Base-by-base conservation (phyloP, 176 grass and related monocot genomes). In the Coix lacrymajobi region DNA sequence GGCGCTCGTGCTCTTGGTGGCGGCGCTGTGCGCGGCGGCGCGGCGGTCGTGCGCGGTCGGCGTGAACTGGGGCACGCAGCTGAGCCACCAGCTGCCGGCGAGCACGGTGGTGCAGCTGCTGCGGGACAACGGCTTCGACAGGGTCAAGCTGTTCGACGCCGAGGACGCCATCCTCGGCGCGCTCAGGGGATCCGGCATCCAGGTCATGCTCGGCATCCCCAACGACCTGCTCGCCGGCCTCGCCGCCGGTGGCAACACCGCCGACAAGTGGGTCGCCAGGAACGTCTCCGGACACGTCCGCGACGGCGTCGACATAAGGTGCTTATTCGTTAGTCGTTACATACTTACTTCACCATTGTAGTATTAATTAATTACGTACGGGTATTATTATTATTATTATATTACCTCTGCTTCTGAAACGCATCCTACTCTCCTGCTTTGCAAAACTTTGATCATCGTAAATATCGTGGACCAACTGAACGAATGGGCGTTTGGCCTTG, bases 191-290 rank as follows among this genome's bases (percentile, higher is more conserved):
- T 87, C 80, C 0, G 81, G 91, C 12, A 65, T 97, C 48, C 91
- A 97, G 84, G 94, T 97, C 79, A 97, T 97, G 91, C 89, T 97
- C 24, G 94, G 94, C 33, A 97, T 97, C 78, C 94, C 94, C 15
- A 97, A 97, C 58, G 94, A 91, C 66, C 78, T 91, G 84, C 91
- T 97, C 45, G 45, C 79, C 31, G 82, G 45, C 69, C 85, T 97
- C 71, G 84, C 89, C 22, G 73, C 16, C 41, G 49, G 82, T 74
- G 75, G 44, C 32, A 94, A 81, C 52, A 62, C 67, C 16, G 94
- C 94, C 66, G 91, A 93, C 39, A 5, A 79, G 61, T 97, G 94
- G 94, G 94, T 97, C 69, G 12, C 75, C 3, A 87, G 28, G 81
- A 97, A 91, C 83, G 87, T 91, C 77, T 91, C 94, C 43, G 85